Evolutionary conservation across 1,139 yeast species (phyloP), one percentile per base, ranked within the genome.

Genomic region (Blastobotrys petasosporus): DNA sequence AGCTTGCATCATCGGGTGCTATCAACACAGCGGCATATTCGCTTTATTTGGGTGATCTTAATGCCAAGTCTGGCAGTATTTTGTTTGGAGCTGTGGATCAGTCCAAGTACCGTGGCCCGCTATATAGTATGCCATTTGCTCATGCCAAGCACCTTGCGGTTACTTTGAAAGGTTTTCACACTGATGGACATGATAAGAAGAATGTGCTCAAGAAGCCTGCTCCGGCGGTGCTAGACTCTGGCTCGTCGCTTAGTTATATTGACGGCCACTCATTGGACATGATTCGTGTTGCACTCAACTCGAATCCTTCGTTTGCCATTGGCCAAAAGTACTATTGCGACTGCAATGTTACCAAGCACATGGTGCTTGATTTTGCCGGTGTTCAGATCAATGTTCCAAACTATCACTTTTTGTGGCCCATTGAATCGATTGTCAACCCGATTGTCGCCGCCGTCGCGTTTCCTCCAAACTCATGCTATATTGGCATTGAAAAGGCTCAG

Each of bases 171-270:
- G 53, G 56, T 13, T 49, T 67, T 44, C 56, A 57, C 15, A 67
- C 69, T 9, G 58, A 75, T 37, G 66, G 66, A 17, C 47, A 59
- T 11, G 76, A 70, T 13, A 44, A 61, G 2, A 62, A 66, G 32
- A 62, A 64, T 33, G 61, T 66, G 16, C 42, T 63, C 39, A 41
- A 48, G 17, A 53, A 57, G 41, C 54, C 64, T 56, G 42, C 51
- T 37, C 67, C 76, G 1, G 84, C 80, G 2, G 61, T 79, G 39
- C 63, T 83, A 37, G 92, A 83, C 62, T 76, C 86, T 2, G 92
- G 92, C 39, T 76, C 88, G 7, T 77, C 88, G 2, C 63, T 78
- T 41, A 70, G 82, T 4, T 74, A 73, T 52, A 61, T 80, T 1
- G 84, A 86, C 16, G 42, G 56, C 1, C 58, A 53, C n/a, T 56